Evolutionary conservation across 345 rosid genomes (phyloP).

Genomic region (Microcos paniculata): DNA sequence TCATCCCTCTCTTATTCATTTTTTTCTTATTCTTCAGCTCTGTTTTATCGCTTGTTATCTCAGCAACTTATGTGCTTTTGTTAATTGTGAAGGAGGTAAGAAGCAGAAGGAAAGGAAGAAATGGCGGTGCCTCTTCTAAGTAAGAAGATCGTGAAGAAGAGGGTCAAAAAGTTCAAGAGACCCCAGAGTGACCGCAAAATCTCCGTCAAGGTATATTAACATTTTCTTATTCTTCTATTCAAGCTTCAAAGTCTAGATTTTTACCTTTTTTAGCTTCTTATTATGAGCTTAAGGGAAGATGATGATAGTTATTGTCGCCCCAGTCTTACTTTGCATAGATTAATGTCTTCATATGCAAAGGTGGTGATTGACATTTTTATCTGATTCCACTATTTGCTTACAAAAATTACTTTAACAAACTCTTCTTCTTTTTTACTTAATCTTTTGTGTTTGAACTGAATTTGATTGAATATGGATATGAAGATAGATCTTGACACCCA

Average conservation of each 20-base stretch:
- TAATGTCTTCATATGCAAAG: constrained; percentile 34
- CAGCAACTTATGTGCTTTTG: background rate
- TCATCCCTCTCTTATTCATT: background rate
- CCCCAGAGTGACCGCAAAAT: constrained; percentile 77
- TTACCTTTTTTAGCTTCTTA: constrained; percentile 1
- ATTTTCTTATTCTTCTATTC: too few species aligned
- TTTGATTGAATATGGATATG: constrained; percentile 25
- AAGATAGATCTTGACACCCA: constrained; percentile 61
- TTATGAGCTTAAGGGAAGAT: constrained; percentile 27
- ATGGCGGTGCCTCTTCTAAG: constrained; percentile 70
- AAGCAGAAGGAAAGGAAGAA: constrained; percentile 20
- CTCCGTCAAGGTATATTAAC: constrained; percentile 58
- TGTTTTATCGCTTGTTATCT: background rate
- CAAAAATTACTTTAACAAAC: background rate
- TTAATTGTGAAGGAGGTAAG: constrained; percentile 14
- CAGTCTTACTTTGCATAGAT: constrained; percentile 70
- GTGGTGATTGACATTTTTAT: constrained; percentile 75
- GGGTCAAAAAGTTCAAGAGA: constrained; percentile 69
- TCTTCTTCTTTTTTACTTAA: background rate
- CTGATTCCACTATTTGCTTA: constrained; percentile 33
- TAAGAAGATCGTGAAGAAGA: constrained; percentile 80
- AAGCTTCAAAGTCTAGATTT: background rate
- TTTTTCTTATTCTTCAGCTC: background rate
- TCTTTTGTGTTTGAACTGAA: background rate
- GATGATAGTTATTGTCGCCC: constrained; percentile 89